Evolutionary conservation across 2,329 filamentous ascomycete genomes (phyloP).

Genomic region (Xylariomycetidae sp.): DNA sequence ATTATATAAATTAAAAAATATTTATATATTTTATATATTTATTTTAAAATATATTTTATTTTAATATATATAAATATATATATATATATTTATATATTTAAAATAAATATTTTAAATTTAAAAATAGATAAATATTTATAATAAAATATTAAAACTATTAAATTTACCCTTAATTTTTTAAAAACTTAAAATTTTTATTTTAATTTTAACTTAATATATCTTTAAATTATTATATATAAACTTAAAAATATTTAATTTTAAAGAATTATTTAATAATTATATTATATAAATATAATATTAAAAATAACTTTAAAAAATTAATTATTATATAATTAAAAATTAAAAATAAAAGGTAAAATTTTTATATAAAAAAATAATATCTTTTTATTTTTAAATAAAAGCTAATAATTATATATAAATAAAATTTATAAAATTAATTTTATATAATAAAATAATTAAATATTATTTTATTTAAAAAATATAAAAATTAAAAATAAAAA

Average conservation of each 20-base stretch:
- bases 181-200: neutral
- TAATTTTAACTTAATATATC: neutral
- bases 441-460: neutral
- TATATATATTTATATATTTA: neutral
- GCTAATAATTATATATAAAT: neutral
- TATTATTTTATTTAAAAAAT: neutral
- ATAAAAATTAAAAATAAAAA: neutral
- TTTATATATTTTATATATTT: neutral
- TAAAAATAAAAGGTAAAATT: neutral
- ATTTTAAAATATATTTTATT: neutral
- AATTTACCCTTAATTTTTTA: neutral
- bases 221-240: neutral
- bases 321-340: neutral
- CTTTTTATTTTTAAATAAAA: neutral
- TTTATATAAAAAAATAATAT: neutral
- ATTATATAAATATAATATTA: neutral
- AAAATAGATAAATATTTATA: neutral
- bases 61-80: neutral
- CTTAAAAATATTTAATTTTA: neutral
- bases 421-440: neutral
- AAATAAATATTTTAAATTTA: too few relatives aligned
- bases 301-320: neutral
- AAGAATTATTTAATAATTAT: neutral
- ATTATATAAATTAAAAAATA: neutral
- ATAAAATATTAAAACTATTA: neutral